Evolutionary conservation across 371 early-diverging fungal genomes (phyloP), one percentile per base, ranked within the genome.

Genomic region (Blakeslea trispora): DNA sequence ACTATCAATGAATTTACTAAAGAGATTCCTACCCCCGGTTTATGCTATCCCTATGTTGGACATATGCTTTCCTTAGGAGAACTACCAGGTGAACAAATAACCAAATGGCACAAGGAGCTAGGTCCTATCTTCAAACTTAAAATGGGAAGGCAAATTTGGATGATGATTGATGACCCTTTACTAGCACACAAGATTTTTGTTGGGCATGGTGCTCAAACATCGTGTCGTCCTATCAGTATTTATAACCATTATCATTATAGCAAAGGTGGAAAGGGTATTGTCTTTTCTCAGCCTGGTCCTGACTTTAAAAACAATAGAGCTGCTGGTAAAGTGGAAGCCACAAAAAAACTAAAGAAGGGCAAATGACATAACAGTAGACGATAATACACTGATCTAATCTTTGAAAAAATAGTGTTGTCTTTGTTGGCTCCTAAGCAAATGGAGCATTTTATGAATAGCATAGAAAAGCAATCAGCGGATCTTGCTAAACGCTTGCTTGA

Each of bases 1-100:
- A 40, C 18, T 22, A 5, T 5, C 18, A 52, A 9, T 42, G n/a
- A 43, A 18, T 28, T 10, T 11, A 9, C 11, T 14, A 53, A 53
- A 35, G 43, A 53, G 22, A 41, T 52, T 1, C 37, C 32, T 3
- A 21, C n/a, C 8, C 18, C 50, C 37, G 11, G 17, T 18, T 15
- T 18, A 23, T n/a, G 18, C 14, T 31, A 42, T 31, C 44, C 31
- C 14, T 14, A 23, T 41, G 7, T 43, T 31, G 52, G 53, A 2
- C 59, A 59, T 40, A 21, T 52, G 35, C 18, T 56, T 15, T 35
- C 48, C n/a, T 21, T 56, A 6, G 49, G 56, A 7, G 28, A 48
- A 15, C 1, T 1, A 1, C 49, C 49, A 7, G 21, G 19, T 5
- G 23, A 32, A 7, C 48, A 41, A 8, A 19, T 56, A 18, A 19